These are phyloP conservation scores for Murraya koenigii DNA, from an alignment of 345 rosid species.

Conservation along the genomic window DNA sequence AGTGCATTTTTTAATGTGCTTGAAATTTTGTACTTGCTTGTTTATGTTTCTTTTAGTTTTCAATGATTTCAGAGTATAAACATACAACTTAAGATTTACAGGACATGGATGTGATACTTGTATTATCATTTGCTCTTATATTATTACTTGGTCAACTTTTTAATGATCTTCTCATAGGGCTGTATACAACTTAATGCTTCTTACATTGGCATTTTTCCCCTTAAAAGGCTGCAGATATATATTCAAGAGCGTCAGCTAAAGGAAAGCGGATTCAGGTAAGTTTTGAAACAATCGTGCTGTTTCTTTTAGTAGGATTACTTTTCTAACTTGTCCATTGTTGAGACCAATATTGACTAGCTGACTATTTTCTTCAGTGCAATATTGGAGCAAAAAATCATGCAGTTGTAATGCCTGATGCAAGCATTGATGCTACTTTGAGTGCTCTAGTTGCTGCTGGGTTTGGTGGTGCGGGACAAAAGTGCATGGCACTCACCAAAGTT, in stretches of 20 bases:
- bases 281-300: neutral
- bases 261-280: conserved; percentile 95
- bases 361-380: conserved; percentile 57
- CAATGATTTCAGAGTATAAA: neutral
- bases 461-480: conserved; percentile 99
- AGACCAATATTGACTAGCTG: conserved; percentile 11
- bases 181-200: neutral
- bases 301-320: neutral
- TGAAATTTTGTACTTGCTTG: neutral
- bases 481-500: conserved; percentile 94
- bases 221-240: conserved; percentile 88
- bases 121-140: neutral
- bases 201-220: neutral
- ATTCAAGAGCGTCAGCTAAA: conserved; percentile 81
- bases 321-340: conserved; percentile 1
- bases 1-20: neutral
- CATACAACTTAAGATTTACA: neutral
- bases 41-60: neutral
- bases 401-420: conserved; percentile 83
- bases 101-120: neutral
- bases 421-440: conserved; percentile 68
- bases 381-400: conserved; percentile 99
- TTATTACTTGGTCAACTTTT: neutral
- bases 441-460: conserved; percentile 97
- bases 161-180: neutral